phyloP scores from a whole-genome alignment of 805 yeast species.

The Candida xiaguanensis region DNA sequence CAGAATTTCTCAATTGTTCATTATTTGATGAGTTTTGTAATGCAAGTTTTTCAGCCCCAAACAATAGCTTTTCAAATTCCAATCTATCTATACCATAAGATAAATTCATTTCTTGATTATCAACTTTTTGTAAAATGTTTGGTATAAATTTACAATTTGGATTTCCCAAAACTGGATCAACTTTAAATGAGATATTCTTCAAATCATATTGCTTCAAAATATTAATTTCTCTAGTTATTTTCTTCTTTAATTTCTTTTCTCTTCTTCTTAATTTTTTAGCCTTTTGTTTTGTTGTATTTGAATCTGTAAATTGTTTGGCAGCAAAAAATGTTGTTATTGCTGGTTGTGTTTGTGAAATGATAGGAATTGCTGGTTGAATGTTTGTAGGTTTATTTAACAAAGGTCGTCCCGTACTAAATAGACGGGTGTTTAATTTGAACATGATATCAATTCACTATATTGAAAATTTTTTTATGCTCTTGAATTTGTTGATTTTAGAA shows the following conservation, averaged over 20 bases:
- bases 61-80: conserved; percentile 72
- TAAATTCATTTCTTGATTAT: conserved; percentile 57
- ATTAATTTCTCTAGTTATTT: conserved; percentile 36
- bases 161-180: conserved; percentile 86
- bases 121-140: conserved; percentile 62
- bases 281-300: conserved; percentile 28
- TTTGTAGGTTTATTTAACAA: conserved; percentile 8
- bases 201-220: conserved; percentile 37
- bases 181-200: conserved; percentile 28
- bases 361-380: conserved; percentile 8
- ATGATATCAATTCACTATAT: not conserved
- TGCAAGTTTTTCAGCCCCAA: conserved; percentile 70
- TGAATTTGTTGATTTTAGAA: conserved; percentile 1
- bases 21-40: conserved; percentile 35
- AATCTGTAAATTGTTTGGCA: conserved; percentile 34
- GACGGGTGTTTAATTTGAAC: conserved; percentile 12
- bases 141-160: conserved; percentile 61
- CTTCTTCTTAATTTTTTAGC: conserved; percentile 33
- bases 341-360: not conserved
- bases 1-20: conserved; percentile 24
- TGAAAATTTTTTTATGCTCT: not conserved
- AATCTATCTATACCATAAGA: conserved; percentile 54
- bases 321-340: conserved; percentile 24
- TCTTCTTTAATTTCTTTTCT: conserved; percentile 39
- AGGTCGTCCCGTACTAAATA: conserved; percentile 16